phyloP scores from a whole-genome alignment of 371 early-diverging fungal species.

The Syncephalastrum contaminatum region DNA sequence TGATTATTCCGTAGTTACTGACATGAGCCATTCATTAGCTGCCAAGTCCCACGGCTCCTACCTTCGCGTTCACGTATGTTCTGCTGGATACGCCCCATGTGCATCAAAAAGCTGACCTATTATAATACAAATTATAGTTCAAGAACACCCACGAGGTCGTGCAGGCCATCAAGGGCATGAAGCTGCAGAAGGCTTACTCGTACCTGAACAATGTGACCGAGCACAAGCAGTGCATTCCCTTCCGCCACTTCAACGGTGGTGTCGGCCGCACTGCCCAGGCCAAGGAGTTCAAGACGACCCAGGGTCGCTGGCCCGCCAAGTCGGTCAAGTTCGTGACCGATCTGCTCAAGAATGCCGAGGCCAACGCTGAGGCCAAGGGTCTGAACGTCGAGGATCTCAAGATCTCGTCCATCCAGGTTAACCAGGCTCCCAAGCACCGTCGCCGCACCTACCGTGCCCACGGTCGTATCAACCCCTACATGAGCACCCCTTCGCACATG shows the following conservation, averaged over 20 bases:
- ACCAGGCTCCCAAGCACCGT: constrained; percentile 98
- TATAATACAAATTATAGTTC: no score
- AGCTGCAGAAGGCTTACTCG: constrained; percentile 90
- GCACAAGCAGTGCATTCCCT: constrained; percentile 97
- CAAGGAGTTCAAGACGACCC: constrained; percentile 86
- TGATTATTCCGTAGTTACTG: background rate
- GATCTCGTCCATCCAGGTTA: constrained; percentile 96
- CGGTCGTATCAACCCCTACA: constrained; percentile 94
- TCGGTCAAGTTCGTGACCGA: constrained; percentile 87
- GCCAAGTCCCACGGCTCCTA: constrained; percentile 95
- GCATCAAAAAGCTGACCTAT: no score
- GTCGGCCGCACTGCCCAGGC: constrained; percentile 97
- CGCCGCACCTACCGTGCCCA: constrained; percentile 99
- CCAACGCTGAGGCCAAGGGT: constrained; percentile 96
- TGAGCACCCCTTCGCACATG: constrained; percentile 97
- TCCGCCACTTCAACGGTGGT: constrained; percentile 96
- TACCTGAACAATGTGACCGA: constrained; percentile 94
- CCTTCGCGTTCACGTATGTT: constrained; percentile 91
- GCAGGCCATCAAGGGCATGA: constrained; percentile 92
- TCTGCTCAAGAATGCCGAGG: constrained; percentile 94
- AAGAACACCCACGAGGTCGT: constrained; percentile 99
- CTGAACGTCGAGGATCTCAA: constrained; percentile 85
- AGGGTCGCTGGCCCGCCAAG: constrained; percentile 99
- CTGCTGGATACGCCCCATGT: no score
- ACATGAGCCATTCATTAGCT: constrained; percentile 45